Evolutionary conservation across 2,329 filamentous ascomycete species (phyloP), one percentile per base, ranked within the genome.

Genomic region (Clonostachys sp.): DNA sequence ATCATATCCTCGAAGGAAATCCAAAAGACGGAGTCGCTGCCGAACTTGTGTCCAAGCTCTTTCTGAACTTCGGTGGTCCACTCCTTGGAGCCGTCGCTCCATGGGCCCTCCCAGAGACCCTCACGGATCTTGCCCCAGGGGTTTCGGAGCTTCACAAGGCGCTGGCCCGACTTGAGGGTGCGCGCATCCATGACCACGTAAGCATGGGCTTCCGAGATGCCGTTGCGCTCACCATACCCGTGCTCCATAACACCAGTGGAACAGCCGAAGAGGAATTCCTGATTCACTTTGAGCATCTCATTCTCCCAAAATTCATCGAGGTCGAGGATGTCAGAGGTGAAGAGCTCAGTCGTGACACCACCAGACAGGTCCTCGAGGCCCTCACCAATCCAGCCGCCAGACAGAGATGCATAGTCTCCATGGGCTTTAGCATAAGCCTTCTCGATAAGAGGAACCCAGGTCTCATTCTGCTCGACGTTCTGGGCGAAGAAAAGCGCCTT

Each of bases 401-500:
- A 74, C 36, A 91, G 81, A 1, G 86, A 80, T 14, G 74, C 80
- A 55, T 86, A 91, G 55, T 91, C 87, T 4, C 87, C 88, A 56
- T 94, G 89, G 1, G 86, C 86, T 63, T 94, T 94, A 17, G 89
- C 89, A 60, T 88, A 92, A 2, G 89, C 89, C 64, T 92, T 92
- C 58, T 92, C 87, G 2, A 91, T 71, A 20, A 94, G 68, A 0
- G 88, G 86, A 6, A 92, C 73, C 89, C 89, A 94, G 0, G 87
- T 92, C 63, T 92, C 88, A 58, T 90, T 89, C 34, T 84, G 80
- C 52, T 89, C 81, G 50, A 79, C 79, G 65, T 85, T 89, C 58
- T 87, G 84, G 3, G 84, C 86, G 65, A 92, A 92, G 65, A 88
- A 90, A 3, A 94, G 70, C 0, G 89, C 86, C 53, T 86, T 80